A percentile compares a stretch with the other conserved stretches of the same genome.
These are phyloP conservation scores for Blastobotrys elegans DNA, from an alignment of 1,139 yeast species.

Conservation along the genomic window DNA sequence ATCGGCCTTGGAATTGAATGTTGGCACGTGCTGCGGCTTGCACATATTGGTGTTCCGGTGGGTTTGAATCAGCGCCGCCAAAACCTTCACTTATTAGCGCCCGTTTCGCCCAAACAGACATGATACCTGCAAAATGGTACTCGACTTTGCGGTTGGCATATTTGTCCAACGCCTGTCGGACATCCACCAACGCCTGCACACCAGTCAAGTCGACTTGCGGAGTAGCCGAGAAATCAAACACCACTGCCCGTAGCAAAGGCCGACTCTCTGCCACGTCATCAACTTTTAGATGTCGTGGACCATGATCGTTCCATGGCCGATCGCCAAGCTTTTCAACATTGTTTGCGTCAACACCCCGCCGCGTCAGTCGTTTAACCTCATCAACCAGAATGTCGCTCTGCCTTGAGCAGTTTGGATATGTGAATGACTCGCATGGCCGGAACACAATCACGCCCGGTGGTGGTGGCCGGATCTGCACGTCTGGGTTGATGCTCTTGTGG, in stretches of 20 bases:
- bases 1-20: slow-evolving; percentile 17
- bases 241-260: slow-evolving; percentile 66
- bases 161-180: slow-evolving; percentile 63
- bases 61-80: slow-evolving; percentile 50
- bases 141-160: slow-evolving; percentile 84
- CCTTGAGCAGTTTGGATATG: slow-evolving; percentile 73
- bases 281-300: slow-evolving; percentile 42
- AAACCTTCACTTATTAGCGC: slow-evolving; percentile 74
- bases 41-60: slow-evolving; percentile 24
- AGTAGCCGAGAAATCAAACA: slow-evolving; percentile 75
- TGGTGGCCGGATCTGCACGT: slow-evolving; percentile 61
- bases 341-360: slow-evolving; percentile 48
- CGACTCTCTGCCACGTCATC: slow-evolving; percentile 43
- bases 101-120: slow-evolving; percentile 82
- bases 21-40: slow-evolving; percentile 20
- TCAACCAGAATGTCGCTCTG: slow-evolving; percentile 69
- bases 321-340: slow-evolving; percentile 50
- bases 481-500: slow-evolving; percentile 52
- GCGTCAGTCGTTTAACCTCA: slow-evolving; percentile 57
- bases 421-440: slow-evolving; percentile 74
- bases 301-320: slow-evolving; percentile 91
- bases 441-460: slow-evolving; percentile 89
- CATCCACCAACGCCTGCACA: slow-evolving; percentile 70
- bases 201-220: slow-evolving; percentile 76
- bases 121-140: slow-evolving; percentile 80